Evolutionary conservation across 305 asterid genomes (phyloP).

Genomic region (Salvia sclarea): DNA sequence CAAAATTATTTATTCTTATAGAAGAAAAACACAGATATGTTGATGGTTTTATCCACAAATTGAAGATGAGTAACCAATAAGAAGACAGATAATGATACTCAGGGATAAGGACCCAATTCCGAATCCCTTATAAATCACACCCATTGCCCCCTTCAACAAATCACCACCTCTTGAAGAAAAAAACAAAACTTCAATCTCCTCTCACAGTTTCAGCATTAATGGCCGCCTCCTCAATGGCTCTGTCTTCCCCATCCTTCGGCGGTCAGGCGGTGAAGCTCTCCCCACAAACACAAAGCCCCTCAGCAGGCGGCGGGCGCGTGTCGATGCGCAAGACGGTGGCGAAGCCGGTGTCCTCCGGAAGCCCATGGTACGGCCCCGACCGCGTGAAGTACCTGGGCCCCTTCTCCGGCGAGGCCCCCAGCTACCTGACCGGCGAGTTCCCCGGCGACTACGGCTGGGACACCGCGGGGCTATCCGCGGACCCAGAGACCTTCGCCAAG

Average conservation of each 20-base stretch:
- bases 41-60: neutral
- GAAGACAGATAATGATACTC: conserved; percentile 14
- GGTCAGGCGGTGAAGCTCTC: conserved; percentile 53
- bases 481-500: conserved; percentile 58
- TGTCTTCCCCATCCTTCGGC: conserved; percentile 53
- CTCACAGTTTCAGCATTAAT: conserved; percentile 26
- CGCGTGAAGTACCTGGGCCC: conserved; percentile 60
- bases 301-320: conserved; percentile 32
- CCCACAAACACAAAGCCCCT: conserved; percentile 32
- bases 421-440: conserved; percentile 59
- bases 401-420: conserved; percentile 58
- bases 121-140: neutral
- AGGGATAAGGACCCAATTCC: conserved; percentile 13
- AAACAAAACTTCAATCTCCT: too few species aligned
- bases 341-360: conserved; percentile 44
- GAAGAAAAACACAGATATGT: too few species aligned
- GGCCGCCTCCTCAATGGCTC: conserved; percentile 55
- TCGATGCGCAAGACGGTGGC: conserved; percentile 46
- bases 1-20: too few species aligned
- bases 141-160: neutral
- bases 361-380: conserved; percentile 69
- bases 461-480: conserved; percentile 64
- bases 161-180: conserved; percentile 12
- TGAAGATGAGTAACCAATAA: conserved; percentile 20
- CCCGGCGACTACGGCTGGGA: conserved; percentile 68